These are phyloP conservation scores for Beauveria brongniartii DNA, from an alignment of 2,329 filamentous ascomycete genomes.

Conservation along the genomic window DNA sequence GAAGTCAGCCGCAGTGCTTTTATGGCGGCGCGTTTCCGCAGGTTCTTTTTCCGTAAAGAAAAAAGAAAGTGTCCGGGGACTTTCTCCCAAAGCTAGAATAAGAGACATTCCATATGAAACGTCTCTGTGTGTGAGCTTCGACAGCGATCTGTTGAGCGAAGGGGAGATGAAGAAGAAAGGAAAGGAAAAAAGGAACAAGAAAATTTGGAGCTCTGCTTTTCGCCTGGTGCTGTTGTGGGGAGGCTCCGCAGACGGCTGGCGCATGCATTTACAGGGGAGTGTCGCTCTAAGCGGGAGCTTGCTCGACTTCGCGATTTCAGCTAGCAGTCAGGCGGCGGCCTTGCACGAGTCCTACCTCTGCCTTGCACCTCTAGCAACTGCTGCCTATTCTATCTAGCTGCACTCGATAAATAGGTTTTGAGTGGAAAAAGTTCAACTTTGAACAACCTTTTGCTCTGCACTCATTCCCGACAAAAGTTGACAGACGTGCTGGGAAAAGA, in stretches of 20 bases:
- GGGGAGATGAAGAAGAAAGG: slow-evolving; percentile 49
- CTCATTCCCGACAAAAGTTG: not conserved
- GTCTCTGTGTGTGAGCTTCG: slow-evolving; percentile 94
- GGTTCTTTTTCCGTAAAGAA: slow-evolving; percentile 32
- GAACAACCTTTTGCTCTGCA: not conserved
- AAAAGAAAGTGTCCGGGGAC: slow-evolving; percentile 83
- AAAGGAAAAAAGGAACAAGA: slow-evolving; percentile 13
- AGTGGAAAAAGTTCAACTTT: not conserved
- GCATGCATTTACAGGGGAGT: slow-evolving; percentile 14
- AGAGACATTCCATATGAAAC: slow-evolving; percentile 11
- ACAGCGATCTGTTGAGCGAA: slow-evolving; percentile 99
- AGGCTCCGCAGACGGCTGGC: slow-evolving; percentile 11
- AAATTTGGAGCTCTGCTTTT: slow-evolving; percentile 12
- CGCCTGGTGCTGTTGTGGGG: slow-evolving; percentile 3
- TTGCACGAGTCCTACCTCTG: slow-evolving; percentile 13
- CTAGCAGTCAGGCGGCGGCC: slow-evolving; percentile 11
- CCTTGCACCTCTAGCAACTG: not conserved
- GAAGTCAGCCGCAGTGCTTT: slow-evolving; percentile 92
- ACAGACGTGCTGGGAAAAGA: not conserved
- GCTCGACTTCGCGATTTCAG: slow-evolving; percentile 2
- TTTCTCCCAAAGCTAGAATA: slow-evolving; percentile 93
- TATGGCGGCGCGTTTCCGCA: slow-evolving; percentile 99
- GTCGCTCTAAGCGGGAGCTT: slow-evolving; percentile 13
- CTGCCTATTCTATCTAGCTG: not conserved
- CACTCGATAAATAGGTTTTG: not conserved